A percentile compares a stretch with the other conserved stretches of the same genome.
Conservation (phyloP, 202 grass and related monocot species). For the Hordeum pubiflorum region DNA sequence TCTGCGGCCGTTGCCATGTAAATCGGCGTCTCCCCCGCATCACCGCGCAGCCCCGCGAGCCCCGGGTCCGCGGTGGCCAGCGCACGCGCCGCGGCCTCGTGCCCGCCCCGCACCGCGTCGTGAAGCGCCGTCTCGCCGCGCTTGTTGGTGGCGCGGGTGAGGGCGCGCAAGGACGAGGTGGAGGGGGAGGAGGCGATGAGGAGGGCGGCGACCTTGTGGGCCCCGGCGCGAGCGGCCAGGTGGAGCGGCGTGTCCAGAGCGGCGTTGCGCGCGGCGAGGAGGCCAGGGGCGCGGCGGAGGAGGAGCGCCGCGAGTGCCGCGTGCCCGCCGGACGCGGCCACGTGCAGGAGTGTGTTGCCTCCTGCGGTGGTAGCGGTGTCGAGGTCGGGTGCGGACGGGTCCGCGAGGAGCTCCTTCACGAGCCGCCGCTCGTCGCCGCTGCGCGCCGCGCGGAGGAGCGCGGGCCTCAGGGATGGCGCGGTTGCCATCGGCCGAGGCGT, state of each 20-base stretch:
- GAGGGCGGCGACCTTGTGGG: slow-evolving; percentile 34
- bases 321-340: slow-evolving; percentile 23
- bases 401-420: slow-evolving; percentile 43
- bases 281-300: slow-evolving; percentile 30
- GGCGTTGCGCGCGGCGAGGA: slow-evolving; percentile 36
- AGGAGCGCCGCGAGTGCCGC: slow-evolving; percentile 19
- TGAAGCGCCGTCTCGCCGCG: slow-evolving; percentile 45
- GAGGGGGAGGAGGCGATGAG: not conserved
- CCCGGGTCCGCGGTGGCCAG: slow-evolving; percentile 24
- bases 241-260: slow-evolving; percentile 53
- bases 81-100: slow-evolving; percentile 26
- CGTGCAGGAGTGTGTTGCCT: slow-evolving; percentile 47
- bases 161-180: not conserved
- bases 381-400: slow-evolving; percentile 28
- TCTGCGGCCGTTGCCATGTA: slow-evolving; percentile 42
- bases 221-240: slow-evolving; percentile 33
- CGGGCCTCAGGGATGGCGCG: slow-evolving; percentile 20
- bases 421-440: slow-evolving; percentile 37
- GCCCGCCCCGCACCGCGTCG: slow-evolving; percentile 40
- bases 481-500: slow-evolving; percentile 10
- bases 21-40: slow-evolving; percentile 26
- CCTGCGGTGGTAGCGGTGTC: slow-evolving; percentile 22
- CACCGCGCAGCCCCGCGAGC: slow-evolving; percentile 9
- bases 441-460: slow-evolving; percentile 33
- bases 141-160: slow-evolving; percentile 32